Base-by-base conservation (phyloP, 192 early-diverging fungal species). In the Haplosporangium gracile region DNA sequence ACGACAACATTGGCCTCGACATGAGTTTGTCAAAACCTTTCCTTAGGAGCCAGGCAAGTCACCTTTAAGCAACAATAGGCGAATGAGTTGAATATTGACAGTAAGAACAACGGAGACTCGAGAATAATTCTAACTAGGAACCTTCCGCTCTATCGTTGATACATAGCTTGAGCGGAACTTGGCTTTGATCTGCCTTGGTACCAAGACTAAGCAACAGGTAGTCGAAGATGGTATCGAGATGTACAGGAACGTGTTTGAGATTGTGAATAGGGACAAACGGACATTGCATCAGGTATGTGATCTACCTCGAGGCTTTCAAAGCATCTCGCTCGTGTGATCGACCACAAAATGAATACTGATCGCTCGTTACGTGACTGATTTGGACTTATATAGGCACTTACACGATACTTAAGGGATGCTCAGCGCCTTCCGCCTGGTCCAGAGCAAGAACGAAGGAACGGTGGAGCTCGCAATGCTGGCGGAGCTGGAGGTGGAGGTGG, bases 11-110 rank as follows among this genome's bases (percentile, higher is more conserved):
- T 90, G 93, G 93, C 0, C 91, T 98, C 49, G 96, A 97, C 68
- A 90, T 94, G 29, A 96, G 95, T 80, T 83, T 99, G n/a, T 92
- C 95, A 9, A 97, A 98, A 72, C 98, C 98, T 0, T 93, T 94
- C 74, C 83, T 99, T 82, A 93, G 98, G 18, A 91, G 95, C 75
- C 89, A 95, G 90, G 95, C 94, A 88, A 75, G 34, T 32, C 38
- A 34, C 2, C 29, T 57, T 6, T 9, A 15, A 0, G 29, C 29
- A 22, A 65, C 9, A 26, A 34, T 15, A 51, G 51, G 39, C 39
- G 43, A 49, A 36, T 10, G 49, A 40, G 39, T 7, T 63, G 74
- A 29, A 34, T 18, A 51, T 79, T 16, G n/a, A 63, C 60, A 70
- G 36, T 1, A 49, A 16, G 13, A 49, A 49, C 11, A 49, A 1